Percentiles rank a stretch among this genome's conserved stretches.
These are phyloP conservation scores for Daedalea quercina DNA, from an alignment of 768 basidiomycete species.

Conservation along the genomic window DNA sequence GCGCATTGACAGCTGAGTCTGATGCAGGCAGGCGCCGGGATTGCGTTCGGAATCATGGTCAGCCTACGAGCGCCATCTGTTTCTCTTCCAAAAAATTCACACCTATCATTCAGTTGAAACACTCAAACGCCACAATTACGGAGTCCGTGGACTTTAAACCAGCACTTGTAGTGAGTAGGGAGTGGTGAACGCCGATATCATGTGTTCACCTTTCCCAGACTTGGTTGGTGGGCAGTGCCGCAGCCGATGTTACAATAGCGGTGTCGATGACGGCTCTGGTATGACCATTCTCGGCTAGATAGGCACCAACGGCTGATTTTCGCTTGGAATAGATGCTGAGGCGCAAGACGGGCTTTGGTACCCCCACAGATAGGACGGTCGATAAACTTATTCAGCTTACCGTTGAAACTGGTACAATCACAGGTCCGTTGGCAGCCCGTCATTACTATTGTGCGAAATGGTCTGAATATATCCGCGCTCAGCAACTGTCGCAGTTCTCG, in stretches of 20 bases:
- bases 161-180: neutral
- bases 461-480: neutral
- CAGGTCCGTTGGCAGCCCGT: neutral
- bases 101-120: neutral
- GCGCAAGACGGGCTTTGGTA: neutral
- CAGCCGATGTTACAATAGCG: constrained; percentile 7
- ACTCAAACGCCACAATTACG: neutral
- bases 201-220: neutral
- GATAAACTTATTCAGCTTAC: neutral
- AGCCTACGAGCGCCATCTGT: neutral
- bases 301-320: too few relatives aligned
- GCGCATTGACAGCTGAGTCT: neutral
- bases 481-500: neutral
- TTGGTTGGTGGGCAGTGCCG: constrained; percentile 1
- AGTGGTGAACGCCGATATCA: neutral
- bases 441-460: neutral
- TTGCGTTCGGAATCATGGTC: neutral
- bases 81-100: neutral
- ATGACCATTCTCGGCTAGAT: too few relatives aligned
- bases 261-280: too few relatives aligned
- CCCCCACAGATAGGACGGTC: neutral
- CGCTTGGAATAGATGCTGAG: neutral
- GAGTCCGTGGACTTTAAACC: neutral
- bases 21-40: neutral
- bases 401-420: neutral